Percentiles rank a stretch among this genome's conserved stretches.
These are phyloP conservation scores for Rubroshorea leprosula DNA, from an alignment of 345 rosid species.

Conservation along the genomic window DNA sequence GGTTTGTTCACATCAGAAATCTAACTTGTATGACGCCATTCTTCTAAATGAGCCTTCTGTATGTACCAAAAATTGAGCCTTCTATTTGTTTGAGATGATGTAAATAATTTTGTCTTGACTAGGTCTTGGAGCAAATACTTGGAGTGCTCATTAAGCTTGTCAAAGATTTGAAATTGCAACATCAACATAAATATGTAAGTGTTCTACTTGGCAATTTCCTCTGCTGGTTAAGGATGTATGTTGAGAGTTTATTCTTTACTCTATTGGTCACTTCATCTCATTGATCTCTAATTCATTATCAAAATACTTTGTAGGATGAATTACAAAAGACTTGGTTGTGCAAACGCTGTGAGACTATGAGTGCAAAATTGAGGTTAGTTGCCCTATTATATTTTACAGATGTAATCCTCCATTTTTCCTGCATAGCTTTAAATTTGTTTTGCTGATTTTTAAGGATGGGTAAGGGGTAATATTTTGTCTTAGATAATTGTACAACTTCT, in stretches of 20 bases:
- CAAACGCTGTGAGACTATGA: constrained; percentile 97
- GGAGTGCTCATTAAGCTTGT: constrained; percentile 96
- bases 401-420: too few species aligned
- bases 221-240: neutral
- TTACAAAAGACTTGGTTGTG: constrained; percentile 89
- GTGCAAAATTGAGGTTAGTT: constrained; percentile 80
- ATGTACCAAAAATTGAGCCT: constrained; percentile 1
- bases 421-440: too few species aligned
- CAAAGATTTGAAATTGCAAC: constrained; percentile 91
- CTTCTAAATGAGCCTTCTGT: constrained; percentile 7
- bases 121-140: constrained; percentile 96
- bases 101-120: constrained; percentile 18
- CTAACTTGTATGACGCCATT: constrained; percentile 9
- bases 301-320: constrained; percentile 53
- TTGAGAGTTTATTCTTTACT: neutral
- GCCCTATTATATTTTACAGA: neutral
- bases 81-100: constrained; percentile 10
- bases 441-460: too few species aligned
- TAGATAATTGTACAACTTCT: too few species aligned
- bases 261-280: neutral
- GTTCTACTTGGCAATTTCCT: neutral
- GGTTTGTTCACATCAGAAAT: neutral
- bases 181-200: constrained; percentile 87
- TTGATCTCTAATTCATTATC: constrained; percentile 11
- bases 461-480: too few species aligned